Conservation (phyloP, 2,329 filamentous ascomycete genomes). For the Colletotrichum limetticola region DNA sequence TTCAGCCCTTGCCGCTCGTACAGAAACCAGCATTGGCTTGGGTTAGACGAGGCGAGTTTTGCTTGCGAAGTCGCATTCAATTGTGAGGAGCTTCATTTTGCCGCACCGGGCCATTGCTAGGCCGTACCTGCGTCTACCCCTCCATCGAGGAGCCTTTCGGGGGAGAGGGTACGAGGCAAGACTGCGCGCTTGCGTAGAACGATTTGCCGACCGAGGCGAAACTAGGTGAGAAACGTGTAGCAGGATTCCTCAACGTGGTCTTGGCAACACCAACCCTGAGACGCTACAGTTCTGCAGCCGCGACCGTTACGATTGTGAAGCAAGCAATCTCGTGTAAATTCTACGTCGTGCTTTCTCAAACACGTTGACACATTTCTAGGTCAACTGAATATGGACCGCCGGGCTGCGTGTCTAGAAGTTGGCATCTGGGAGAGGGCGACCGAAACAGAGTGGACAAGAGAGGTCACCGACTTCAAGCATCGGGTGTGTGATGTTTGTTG, state of each 20-base stretch:
- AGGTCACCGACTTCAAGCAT: background rate
- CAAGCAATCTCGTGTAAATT: too few species aligned
- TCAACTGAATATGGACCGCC: background rate
- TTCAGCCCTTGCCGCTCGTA: background rate
- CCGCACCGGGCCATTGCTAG: background rate
- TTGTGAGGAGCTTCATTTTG: background rate
- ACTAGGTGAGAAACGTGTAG: background rate
- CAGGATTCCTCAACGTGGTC: background rate
- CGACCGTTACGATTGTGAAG: background rate
- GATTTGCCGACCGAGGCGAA: background rate
- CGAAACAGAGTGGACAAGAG: background rate
- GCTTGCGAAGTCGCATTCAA: background rate
- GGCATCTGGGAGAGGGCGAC: background rate
- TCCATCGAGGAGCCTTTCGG: background rate
- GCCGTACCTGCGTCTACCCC: background rate
- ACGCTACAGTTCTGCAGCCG: too few species aligned
- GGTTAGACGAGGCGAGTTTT: background rate
- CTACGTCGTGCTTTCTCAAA: background rate
- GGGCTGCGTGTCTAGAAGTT: background rate
- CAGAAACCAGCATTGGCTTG: background rate
- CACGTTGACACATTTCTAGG: background rate
- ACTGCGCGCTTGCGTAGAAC: background rate
- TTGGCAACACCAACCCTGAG: background rate
- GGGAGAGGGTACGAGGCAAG: background rate
- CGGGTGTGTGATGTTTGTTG: conserved; percentile 12